Evolutionary conservation across 208 protist genomes (phyloP), one percentile per base, ranked within the genome.

Genomic region (Leishmania tropica): DNA sequence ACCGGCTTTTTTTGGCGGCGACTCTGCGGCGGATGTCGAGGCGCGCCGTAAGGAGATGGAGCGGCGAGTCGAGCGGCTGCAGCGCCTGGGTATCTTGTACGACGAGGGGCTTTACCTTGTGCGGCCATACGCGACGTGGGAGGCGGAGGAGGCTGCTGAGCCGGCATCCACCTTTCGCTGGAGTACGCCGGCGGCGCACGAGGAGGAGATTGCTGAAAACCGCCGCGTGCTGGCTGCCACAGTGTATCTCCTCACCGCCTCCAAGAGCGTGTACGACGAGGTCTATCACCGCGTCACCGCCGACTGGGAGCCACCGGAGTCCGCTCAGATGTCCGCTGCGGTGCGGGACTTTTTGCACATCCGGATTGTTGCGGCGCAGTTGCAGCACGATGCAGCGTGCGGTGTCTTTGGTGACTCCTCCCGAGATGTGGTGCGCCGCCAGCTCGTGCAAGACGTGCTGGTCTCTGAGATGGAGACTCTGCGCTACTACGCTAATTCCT

Each of bases 31-130:
- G 0, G 81, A 48, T 1, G 60, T 74, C 24, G 48, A 71, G 19
- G 56, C 53, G 1, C 17, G 48, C 58, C 71, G 64, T 13, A 75
- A 81, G 62, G 82, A 90, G 79, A 86, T 89, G 64, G 70, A 40
- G 48, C 71, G 76, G 24, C 94, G 94, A 4, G 85, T 95, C 40
- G 94, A 95, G 45, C 79, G 84, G 54, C 88, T 97, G 56, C 92
- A 97, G 79, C 88, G 94, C 13, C 82, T 93, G 13, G 94, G 94
- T 1, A 54, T 97, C 51, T 85, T 97, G 13, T 97, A 84, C 75
- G 94, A 97, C 79, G 94, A 97, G 74, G 94, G 94, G 17, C 85
- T 97, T 35, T 96, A 96, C 75, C 79, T 97, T 24, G 88, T 81
- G 37, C 90, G 77, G 35, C 90, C 78, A 2, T 80, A 87, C 72